Percentiles rank a stretch among this genome's conserved stretches.
phyloP scores from a whole-genome alignment of 2,329 filamentous ascomycete species.

The Aspergillus melleus region DNA sequence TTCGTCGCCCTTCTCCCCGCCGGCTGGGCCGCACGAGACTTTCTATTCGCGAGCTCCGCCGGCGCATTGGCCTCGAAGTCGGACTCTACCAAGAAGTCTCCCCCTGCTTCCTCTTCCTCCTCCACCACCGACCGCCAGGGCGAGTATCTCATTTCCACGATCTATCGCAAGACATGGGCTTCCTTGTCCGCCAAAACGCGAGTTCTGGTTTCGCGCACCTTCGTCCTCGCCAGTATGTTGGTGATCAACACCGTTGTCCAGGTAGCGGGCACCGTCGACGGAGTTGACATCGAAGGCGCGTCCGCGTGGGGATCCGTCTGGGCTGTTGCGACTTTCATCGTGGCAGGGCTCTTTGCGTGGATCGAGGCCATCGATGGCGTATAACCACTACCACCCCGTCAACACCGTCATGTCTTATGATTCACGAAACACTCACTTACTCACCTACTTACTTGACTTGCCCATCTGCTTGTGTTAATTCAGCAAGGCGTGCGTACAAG shows the following conservation, averaged over 20 bases:
- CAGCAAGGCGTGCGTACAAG: neutral
- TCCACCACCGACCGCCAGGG: conserved; percentile 64
- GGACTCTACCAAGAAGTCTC: conserved; percentile 53
- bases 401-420: neutral
- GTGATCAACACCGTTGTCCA: conserved; percentile 62
- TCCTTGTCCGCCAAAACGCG: conserved; percentile 61
- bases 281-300: conserved; percentile 70
- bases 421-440: neutral
- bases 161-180: conserved; percentile 60
- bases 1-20: conserved; percentile 62
- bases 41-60: conserved; percentile 67
- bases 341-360: conserved; percentile 39
- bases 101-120: conserved; percentile 66
- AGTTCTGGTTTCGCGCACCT: conserved; percentile 64
- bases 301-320: conserved; percentile 72
- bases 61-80: conserved; percentile 44
- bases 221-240: conserved; percentile 46
- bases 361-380: conserved; percentile 41
- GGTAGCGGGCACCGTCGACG: conserved; percentile 65
- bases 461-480: neutral
- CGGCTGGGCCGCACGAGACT: conserved; percentile 70
- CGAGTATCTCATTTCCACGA: conserved; percentile 70
- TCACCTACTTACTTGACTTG: neutral
- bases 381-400: conserved; percentile 13
- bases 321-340: conserved; percentile 53